Conservation (phyloP, 176 grass and related monocot genomes). For the Panicum miliaceum region DNA sequence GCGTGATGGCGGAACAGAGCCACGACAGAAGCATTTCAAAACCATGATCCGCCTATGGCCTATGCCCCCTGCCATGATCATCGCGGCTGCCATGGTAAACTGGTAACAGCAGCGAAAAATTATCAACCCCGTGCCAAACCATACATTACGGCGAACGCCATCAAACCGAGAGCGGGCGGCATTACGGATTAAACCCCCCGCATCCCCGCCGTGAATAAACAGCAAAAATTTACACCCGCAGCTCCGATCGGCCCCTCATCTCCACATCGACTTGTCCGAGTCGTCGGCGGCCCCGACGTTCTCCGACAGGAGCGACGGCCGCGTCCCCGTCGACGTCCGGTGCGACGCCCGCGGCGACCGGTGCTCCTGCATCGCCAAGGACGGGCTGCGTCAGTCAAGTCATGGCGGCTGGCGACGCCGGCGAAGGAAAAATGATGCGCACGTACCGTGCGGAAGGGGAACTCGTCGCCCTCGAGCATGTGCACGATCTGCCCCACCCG, state of each 20-base stretch:
- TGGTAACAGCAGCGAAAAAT: neutral
- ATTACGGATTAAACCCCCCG: neutral
- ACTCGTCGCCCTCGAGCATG: slow-evolving; percentile 96
- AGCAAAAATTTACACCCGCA: slow-evolving; percentile 58
- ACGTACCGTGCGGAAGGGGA: slow-evolving; percentile 73
- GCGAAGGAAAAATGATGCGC: neutral
- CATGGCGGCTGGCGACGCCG: neutral
- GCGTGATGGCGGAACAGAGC: neutral
- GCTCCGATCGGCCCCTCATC: slow-evolving; percentile 38
- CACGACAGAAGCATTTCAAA: neutral
- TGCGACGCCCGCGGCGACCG: slow-evolving; percentile 56
- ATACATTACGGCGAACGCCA: slow-evolving; percentile 38
- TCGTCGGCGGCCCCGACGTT: slow-evolving; percentile 53
- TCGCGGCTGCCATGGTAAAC: neutral
- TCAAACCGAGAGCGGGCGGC: slow-evolving; percentile 32
- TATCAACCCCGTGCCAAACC: slow-evolving; percentile 5
- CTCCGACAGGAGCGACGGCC: slow-evolving; percentile 64
- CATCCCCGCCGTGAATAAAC: slow-evolving; percentile 25
- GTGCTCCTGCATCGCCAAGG: slow-evolving; percentile 54
- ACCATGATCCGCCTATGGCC: neutral
- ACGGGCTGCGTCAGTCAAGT: neutral
- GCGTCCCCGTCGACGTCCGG: slow-evolving; percentile 46
- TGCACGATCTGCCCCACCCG: slow-evolving; percentile 90
- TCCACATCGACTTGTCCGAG: slow-evolving; percentile 69
- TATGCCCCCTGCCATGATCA: no score